Conservation (phyloP, 2,329 filamentous ascomycete genomes). For the Nemania serpens region DNA sequence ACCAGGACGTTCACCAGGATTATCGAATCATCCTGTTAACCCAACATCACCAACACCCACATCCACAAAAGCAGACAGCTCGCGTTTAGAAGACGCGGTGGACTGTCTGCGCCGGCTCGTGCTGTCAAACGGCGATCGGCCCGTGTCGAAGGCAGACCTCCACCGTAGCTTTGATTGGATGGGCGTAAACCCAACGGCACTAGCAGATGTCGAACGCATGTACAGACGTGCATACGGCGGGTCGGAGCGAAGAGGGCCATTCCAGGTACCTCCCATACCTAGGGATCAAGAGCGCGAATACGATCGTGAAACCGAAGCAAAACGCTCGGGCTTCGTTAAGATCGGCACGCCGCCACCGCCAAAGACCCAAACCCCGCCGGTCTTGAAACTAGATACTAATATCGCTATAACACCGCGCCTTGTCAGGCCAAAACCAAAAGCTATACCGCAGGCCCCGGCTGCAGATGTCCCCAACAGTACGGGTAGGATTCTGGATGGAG, state of each 20-base stretch:
- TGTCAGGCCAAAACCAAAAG: slow-evolving; percentile 32
- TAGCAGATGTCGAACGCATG: slow-evolving; percentile 60
- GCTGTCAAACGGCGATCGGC: slow-evolving; percentile 56
- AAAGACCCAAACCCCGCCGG: slow-evolving; percentile 31
- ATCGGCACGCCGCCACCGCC: slow-evolving; percentile 27
- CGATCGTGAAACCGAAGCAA: slow-evolving; percentile 33
- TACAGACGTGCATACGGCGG: slow-evolving; percentile 63
- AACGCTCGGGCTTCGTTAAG: slow-evolving; percentile 21
- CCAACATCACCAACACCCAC: slow-evolving; percentile 14
- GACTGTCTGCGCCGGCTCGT: slow-evolving; percentile 66
- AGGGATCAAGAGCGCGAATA: slow-evolving; percentile 17
- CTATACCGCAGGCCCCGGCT: slow-evolving; percentile 9
- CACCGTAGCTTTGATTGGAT: slow-evolving; percentile 62
- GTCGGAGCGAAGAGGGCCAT: slow-evolving; percentile 49
- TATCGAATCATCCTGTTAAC: slow-evolving; percentile 30
- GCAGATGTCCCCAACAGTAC: not conserved
- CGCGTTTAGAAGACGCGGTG: slow-evolving; percentile 62
- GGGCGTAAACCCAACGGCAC: slow-evolving; percentile 53
- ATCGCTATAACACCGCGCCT: slow-evolving; percentile 32
- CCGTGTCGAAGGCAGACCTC: slow-evolving; percentile 57
- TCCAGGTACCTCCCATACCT: slow-evolving; percentile 44
- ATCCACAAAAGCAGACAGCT: slow-evolving; percentile 18
- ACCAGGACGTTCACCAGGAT: slow-evolving; percentile 37
- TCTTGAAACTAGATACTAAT: slow-evolving; percentile 38
- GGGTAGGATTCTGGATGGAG: not conserved